Percentiles rank a stretch among this genome's conserved stretches.
Conservation (phyloP, 345 rosid species). For the Sonneratia alba region DNA sequence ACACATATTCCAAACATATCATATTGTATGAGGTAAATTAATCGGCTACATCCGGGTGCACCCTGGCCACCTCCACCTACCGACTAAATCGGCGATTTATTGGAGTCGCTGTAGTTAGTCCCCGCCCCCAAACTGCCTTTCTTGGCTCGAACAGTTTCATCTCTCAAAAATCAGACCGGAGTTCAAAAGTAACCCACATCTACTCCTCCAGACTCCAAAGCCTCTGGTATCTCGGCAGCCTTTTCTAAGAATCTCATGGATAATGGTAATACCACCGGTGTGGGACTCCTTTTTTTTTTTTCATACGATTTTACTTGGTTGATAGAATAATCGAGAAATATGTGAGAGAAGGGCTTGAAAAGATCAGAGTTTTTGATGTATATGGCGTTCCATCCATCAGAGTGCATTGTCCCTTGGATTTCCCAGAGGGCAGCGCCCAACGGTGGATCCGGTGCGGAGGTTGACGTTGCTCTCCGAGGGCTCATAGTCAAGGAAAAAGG, state of each 20-base stretch:
- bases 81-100: neutral
- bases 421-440: neutral
- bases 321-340: too few relatives aligned
- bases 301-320: too few relatives aligned
- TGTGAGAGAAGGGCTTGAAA: neutral
- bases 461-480: too few relatives aligned
- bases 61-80: constrained; percentile 5
- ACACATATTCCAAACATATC: constrained; percentile 2
- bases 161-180: neutral
- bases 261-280: too few relatives aligned
- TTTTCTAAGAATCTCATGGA: neutral
- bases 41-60: constrained; percentile 8
- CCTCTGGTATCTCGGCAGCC: neutral
- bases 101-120: neutral
- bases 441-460: neutral
- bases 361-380: neutral
- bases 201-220: constrained; percentile 17
- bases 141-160: neutral
- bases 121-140: too few relatives aligned
- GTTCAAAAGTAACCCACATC: constrained; percentile 13
- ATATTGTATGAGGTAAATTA: constrained; percentile 6
- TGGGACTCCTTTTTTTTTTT: too few relatives aligned
- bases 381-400: neutral
- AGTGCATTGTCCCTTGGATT: neutral
- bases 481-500: too few relatives aligned